Conservation (phyloP, 2,329 filamentous ascomycete genomes). For the Clonostachys sp. region DNA sequence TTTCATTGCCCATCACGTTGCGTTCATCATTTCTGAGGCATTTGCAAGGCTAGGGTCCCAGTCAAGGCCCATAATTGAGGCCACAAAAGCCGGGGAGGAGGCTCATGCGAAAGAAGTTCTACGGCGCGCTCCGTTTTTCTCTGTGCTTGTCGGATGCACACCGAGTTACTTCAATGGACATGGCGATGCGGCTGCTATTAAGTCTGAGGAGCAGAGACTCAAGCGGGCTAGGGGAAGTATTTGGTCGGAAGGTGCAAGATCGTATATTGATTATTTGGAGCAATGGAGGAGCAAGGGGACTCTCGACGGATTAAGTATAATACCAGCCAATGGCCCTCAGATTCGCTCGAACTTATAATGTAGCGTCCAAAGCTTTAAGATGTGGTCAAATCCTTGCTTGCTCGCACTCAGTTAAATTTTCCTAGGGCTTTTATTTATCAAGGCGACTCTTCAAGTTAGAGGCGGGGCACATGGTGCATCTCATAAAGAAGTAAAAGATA, state of each 20-base stretch:
- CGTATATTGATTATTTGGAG: conserved; percentile 1
- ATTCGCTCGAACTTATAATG: too few species aligned
- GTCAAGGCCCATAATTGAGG: conserved; percentile 1
- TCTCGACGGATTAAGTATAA: background rate
- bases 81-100: conserved; percentile 13
- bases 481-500: too few species aligned
- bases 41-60: conserved; percentile 10
- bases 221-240: background rate
- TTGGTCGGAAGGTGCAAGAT: background rate
- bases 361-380: too few species aligned
- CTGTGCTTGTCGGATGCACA: conserved; percentile 5
- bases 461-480: too few species aligned
- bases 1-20: conserved; percentile 34
- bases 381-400: too few species aligned
- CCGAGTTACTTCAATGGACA: conserved; percentile 3
- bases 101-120: conserved; percentile 23
- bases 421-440: too few species aligned
- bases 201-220: background rate
- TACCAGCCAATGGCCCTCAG: background rate
- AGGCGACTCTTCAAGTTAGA: too few species aligned
- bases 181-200: background rate
- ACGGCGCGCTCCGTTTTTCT: background rate
- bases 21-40: conserved; percentile 37
- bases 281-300: background rate
- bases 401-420: too few species aligned